Evolutionary conservation across 371 early-diverging fungal genomes (phyloP), one percentile per base, ranked within the genome.

Genomic region (Apophysomyces ossiformis): DNA sequence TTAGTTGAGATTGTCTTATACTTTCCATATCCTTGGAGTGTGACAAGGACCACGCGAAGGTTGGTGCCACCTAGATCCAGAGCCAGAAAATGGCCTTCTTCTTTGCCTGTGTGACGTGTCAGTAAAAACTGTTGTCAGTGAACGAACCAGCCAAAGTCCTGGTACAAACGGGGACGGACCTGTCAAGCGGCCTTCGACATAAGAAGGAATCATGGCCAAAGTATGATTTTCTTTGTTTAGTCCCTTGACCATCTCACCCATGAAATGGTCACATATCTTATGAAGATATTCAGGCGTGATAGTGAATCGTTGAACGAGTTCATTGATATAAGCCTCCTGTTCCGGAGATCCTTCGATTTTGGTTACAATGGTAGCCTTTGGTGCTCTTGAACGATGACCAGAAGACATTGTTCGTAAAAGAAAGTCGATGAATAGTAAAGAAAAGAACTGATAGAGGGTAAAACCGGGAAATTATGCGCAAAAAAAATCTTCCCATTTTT

Each of bases 41-140:
- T 85, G 15, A 97, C 93, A 66, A 90, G 83, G 57, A 94, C 95
- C 1, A 97, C 94, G 12, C 99, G 89, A 64, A 97, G 86, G 74
- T 97, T 95, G 64, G 97, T 94, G 39, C 98, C 99, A 61, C 97
- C 99, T 46, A 98, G 82, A 72, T 98, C 99, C 63, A 98, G 83
- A 13, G 96, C 96, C 50, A 98, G 83, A 74, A 85, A 95, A 37
- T 88, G 77, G 41, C 97, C 97, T 36, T 81, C 83, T 78, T 97
- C 97, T 69, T 87, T 70, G 50, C 93, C 94, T 58, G 79, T 83
- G 15, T 90, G 90, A n/a, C 18, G 62, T 50, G 21, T 9, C 3
- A 26, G 32, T 26, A 26, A 37, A 67, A 61, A 36, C 50, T 37
- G 13, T 50, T 50, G 21, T 50, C 54, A 21, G 21, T 2, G 9